These are phyloP conservation scores for Malus hybrid DNA, from an alignment of 331 rosid species.

Conservation along the genomic window DNA sequence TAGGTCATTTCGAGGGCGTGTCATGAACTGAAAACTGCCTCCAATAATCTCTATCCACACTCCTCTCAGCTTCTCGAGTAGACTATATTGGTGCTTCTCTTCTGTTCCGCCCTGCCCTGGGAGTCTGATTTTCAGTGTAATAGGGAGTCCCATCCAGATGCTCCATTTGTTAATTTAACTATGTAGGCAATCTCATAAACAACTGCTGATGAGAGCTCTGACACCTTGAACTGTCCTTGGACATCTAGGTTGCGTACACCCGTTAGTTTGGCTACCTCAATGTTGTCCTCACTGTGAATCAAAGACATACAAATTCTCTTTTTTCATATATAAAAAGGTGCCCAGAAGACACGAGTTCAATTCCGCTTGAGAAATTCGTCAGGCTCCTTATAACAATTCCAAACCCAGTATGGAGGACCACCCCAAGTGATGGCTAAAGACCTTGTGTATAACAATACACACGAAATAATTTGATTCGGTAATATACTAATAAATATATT, in stretches of 20 bases:
- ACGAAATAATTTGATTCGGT: too few relatives aligned
- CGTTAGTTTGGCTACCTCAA: neutral
- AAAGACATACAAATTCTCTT: too few relatives aligned
- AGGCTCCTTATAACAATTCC: constrained; percentile 8
- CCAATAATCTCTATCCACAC: constrained; percentile 2
- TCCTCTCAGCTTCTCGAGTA: neutral
- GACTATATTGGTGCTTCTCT: neutral
- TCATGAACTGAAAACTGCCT: neutral
- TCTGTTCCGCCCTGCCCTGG: neutral
- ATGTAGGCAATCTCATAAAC: constrained; percentile 2
- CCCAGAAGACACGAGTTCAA: too few relatives aligned
- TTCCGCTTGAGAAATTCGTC: neutral
- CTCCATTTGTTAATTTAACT: constrained; percentile 1
- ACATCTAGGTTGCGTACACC: neutral
- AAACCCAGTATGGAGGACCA: neutral
- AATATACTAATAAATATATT: too few relatives aligned
- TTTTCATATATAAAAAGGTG: too few relatives aligned
- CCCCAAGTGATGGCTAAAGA: neutral
- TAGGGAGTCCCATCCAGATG: neutral
- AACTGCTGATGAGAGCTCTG: neutral
- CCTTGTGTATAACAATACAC: neutral
- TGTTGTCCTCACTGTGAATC: neutral
- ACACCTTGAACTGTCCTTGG: neutral
- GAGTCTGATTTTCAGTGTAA: neutral
- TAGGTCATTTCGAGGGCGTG: neutral